Evolutionary conservation across 345 rosid species (phyloP).

Genomic region (Sapria himalayana): DNA sequence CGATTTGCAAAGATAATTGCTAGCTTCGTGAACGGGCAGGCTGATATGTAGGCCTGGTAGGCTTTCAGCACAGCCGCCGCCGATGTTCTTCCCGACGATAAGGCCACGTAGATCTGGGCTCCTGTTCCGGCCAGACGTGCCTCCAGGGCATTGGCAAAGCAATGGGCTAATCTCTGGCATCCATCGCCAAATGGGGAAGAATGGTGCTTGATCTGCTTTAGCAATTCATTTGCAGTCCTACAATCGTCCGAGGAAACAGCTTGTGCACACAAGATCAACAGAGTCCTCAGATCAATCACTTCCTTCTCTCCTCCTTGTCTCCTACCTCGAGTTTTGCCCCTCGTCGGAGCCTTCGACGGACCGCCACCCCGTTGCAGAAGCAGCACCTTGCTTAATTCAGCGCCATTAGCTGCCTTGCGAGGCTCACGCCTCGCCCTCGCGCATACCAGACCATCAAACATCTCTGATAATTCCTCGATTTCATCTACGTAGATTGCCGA

Average conservation of each 20-base stretch:
- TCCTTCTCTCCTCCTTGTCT: conserved; percentile 33
- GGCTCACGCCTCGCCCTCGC: conserved; percentile 10
- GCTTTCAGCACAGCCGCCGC: conserved; percentile 69
- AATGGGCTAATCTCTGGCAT: conserved; percentile 66
- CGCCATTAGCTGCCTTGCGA: background rate
- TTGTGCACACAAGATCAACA: conserved; percentile 66
- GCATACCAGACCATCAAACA: conserved; percentile 46
- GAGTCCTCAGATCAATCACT: conserved; percentile 69
- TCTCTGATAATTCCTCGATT: conserved; percentile 32
- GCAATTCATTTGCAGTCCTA: conserved; percentile 37
- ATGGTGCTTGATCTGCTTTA: conserved; percentile 65
- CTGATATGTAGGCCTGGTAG: conserved; percentile 47
- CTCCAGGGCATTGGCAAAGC: conserved; percentile 68
- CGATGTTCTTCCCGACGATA: conserved; percentile 34
- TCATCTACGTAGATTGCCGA: conserved; percentile 30
- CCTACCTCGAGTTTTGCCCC: conserved; percentile 27
- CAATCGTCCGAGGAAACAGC: conserved; percentile 59
- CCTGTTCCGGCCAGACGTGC: conserved; percentile 69
- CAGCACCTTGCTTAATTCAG: conserved; percentile 6
- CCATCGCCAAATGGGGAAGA: conserved; percentile 76
- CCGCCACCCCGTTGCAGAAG: conserved; percentile 13
- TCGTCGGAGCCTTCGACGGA: conserved; percentile 20
- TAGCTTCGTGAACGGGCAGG: conserved; percentile 66
- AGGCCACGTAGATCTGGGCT: conserved; percentile 42
- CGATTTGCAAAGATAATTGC: conserved; percentile 38